Evolutionary conservation across 2,329 filamentous ascomycete species (phyloP), one percentile per base, ranked within the genome.

Genomic region (Hypoxylon sp.): DNA sequence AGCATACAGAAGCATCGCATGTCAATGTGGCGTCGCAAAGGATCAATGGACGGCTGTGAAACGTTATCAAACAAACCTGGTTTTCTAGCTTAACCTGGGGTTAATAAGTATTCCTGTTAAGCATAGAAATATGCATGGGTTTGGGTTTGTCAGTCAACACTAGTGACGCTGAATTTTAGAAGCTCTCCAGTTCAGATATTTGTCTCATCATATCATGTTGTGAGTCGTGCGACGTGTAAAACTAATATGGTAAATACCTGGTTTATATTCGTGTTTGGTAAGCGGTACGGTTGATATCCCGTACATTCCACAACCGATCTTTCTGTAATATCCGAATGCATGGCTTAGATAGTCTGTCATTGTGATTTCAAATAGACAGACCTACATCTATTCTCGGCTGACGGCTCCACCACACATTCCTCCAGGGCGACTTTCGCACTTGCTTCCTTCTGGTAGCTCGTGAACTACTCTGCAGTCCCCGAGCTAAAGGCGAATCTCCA

Each of bases 1-100:
- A 67, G 53, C 28, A 11, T 13, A 32, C 45, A 11, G 7, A 60
- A 52, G 56, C 60, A 10, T 30, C 56, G 30, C 19, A 62, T 43
- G 46, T 46, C 11, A 21, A 36, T 46, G 60, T 67, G 60, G 61
- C 60, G 64, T 58, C 56, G 28, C 25, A 19, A 48, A 50, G 43
- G 62, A 68, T 65, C 48, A 17, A 60, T 50, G 19, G 19, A 43
- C 57, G 28, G 53, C 25, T 57, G 28, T 60, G 62, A 68, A 63
- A 68, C 59, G 52, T 17, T 32, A 41, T 63, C 50, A 63, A 65
- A 68, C 50, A 53, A 14, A 65, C 62, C 11, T 25, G 23, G 45
- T 25, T 63, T 48, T 55, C 34, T 14, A 56, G 28, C 32, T 32
- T 34, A 41, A 41, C 43, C 34, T 32, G 28, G 53, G 30, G 21